These are phyloP conservation scores for Nicotiana tomentosiformis DNA, from an alignment of 257 asterid genomes.

Conservation along the genomic window DNA sequence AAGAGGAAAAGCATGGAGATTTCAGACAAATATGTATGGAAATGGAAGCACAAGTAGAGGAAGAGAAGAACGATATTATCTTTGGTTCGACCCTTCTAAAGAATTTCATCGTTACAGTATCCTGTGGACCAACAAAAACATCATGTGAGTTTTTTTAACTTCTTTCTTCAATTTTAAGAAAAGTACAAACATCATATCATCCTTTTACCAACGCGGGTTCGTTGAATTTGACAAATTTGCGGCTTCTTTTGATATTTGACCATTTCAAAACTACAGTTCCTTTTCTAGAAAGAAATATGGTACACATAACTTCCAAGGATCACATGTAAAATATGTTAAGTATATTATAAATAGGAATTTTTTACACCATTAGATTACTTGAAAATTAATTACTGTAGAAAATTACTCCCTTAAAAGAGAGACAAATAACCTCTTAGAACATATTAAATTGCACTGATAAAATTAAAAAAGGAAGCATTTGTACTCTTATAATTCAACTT, in stretches of 20 bases:
- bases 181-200: neutral
- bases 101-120: conserved; percentile 73
- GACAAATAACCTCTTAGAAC: too few species aligned
- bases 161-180: neutral
- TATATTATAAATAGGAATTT: neutral
- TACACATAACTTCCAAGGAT: conserved; percentile 14
- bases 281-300: neutral
- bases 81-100: conserved; percentile 82
- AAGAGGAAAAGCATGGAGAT: conserved; percentile 83
- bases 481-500: too few species aligned
- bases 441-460: too few species aligned
- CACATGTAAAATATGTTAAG: conserved; percentile 8
- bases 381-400: too few species aligned
- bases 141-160: conserved; percentile 45
- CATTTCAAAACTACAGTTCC: conserved; percentile 16
- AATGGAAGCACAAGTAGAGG: conserved; percentile 88
- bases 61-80: conserved; percentile 84
- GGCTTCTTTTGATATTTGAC: conserved; percentile 39
- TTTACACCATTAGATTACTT: neutral
- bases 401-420: too few species aligned
- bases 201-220: conserved; percentile 6
- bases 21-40: conserved; percentile 94
- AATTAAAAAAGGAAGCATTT: too few species aligned
- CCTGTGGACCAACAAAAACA: conserved; percentile 72
- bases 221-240: conserved; percentile 29